phyloP scores from a whole-genome alignment of 2,329 filamentous ascomycete genomes.

The Penicillium sp. region DNA sequence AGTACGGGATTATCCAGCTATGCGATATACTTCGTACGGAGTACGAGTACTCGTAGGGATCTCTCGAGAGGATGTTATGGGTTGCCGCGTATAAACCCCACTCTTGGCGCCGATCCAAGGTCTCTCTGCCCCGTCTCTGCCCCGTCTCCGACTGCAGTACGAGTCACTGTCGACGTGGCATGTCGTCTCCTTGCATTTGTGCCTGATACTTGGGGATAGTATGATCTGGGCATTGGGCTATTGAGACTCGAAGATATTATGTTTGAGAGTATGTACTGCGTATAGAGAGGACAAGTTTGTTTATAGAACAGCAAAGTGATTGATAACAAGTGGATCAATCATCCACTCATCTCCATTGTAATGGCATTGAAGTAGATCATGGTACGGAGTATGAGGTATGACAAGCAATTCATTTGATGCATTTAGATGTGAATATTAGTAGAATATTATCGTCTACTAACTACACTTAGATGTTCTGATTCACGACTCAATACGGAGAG shows the following conservation, averaged over 20 bases:
- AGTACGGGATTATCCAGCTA: neutral
- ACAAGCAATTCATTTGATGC: too few species aligned
- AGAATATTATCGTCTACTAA: too few species aligned
- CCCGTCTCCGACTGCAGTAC: neutral
- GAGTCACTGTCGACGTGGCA: neutral
- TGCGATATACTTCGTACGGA: neutral
- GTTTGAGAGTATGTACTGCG: too few species aligned
- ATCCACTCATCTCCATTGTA: neutral
- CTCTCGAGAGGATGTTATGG: neutral
- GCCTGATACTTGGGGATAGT: too few species aligned
- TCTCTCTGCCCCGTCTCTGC: neutral
- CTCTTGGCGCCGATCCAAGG: conserved; percentile 3
- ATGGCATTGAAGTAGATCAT: neutral
- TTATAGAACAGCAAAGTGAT: too few species aligned
- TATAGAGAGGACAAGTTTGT: too few species aligned
- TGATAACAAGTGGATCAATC: neutral
- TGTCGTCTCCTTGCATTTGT: neutral
- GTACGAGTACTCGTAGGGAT: too few species aligned
- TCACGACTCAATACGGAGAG: neutral
- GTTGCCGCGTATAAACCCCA: conserved; percentile 3
- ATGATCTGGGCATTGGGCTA: too few species aligned
- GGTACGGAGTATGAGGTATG: too few species aligned
- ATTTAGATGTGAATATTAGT: too few species aligned
- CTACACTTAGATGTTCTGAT: too few species aligned
- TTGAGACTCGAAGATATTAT: neutral